Evolutionary conservation across 768 basidiomycete genomes (phyloP), one percentile per base, ranked within the genome.

Genomic region (Tulasnella sp.): DNA sequence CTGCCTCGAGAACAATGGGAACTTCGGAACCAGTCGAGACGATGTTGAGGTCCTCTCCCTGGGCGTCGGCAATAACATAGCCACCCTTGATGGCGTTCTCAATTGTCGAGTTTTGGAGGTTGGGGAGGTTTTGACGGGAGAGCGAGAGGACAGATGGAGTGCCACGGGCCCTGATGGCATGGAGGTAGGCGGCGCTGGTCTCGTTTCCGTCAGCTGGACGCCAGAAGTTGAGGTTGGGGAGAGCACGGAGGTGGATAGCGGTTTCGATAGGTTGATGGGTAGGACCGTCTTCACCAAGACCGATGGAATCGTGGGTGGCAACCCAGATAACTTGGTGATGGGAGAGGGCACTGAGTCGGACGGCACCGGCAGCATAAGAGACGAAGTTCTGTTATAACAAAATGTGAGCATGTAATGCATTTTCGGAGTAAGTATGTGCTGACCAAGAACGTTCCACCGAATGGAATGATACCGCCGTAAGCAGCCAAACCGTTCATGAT

Each of bases 191-290:
- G 19, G 91, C 91, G 19, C 87, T 90, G n/a, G 88, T 91, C 72
- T 96, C 92, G 65, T 95, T 93, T 29, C 92, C 91, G 64, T 95
- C 90, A 24, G 90, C 88, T 4, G 87, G 87, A 54, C 87, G 81
- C 83, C 83, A 85, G 74, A 95, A 88, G 56, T 85, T 83, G 45
- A 87, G 69, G 71, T 96, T 93, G 59, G 92, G 92, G 39, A 79
- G 78, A 10, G 92, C 83, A 58, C 92, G 85, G 65, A 95, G 72
- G 66, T 82, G 84, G 37, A 77, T 79, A 54, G 76, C 83, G 27
- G 87, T 89, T 69, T 95, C 91, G 44, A 95, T 72, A 47, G 92
- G 92, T 66, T 95, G 91, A 65, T 96, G 91, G 29, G 91, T 96
- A 44, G 92, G 92, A 24, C 92, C 91, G 58, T 95, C 91, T 65